Base-by-base conservation (phyloP, 768 basidiomycete genomes). In the Leccinum arenicola region DNA sequence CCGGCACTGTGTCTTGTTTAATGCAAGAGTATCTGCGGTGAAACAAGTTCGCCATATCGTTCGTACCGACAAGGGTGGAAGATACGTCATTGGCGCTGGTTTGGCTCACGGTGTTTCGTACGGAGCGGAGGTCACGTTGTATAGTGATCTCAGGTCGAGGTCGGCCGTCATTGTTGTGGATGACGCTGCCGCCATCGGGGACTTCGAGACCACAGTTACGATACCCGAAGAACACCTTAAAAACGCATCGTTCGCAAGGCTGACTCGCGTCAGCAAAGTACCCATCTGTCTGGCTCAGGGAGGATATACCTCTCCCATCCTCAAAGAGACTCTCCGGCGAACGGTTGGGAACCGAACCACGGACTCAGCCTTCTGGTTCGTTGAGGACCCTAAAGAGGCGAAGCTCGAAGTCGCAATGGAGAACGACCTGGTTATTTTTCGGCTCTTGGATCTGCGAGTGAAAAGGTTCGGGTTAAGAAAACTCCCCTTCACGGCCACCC, bases 21-120 rank as follows among this genome's bases (percentile, higher is more conserved):
- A 72, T 47, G 52, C 58, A 19, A 66, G 61, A 52, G 54, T 60
- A 15, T 38, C 63, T 14, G 61, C 54, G n/a, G 55, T 55, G 8
- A 45, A 55, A 27, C 58, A 58, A 8, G 56, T 57, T 40, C 56
- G 58, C 19, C 53, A 63, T 47, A 3, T 49, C 1, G 52, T 66
- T 35, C 12, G n/a, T 3, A 4, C 15, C 25, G 6, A 31, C 3
- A 27, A 31, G 1, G 48, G 40, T 15, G 53, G 54, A 51, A 50
- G 57, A 54, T 66, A 58, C 52, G 45, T 73, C 29, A 45, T 74
- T 11, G 54, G 48, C 4, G 70, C 69, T 2, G 73, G 72, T 14
- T 40, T 61, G 10, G 67, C 64, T 3, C 69, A 75, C 29, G 74
- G 73, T 2, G 52, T 74, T 48, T 52, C 59, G 0, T 36, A n/a